Evolutionary conservation across 768 basidiomycete genomes (phyloP).

Genomic region (Rossbeevera mucosa): DNA sequence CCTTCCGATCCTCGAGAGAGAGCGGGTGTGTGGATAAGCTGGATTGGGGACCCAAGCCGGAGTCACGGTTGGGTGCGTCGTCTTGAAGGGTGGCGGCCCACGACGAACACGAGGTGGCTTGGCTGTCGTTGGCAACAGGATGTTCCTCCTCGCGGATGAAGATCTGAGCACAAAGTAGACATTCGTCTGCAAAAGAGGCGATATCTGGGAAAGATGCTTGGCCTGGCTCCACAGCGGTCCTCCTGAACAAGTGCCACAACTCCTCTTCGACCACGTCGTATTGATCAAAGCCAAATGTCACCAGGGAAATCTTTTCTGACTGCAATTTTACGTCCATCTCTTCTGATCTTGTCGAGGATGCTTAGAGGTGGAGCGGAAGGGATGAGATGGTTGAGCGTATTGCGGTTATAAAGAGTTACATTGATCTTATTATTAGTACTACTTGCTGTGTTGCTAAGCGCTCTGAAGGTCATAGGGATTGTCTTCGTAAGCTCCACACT

Average conservation of each 20-base stretch:
- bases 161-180: constrained; percentile 27
- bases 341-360: not conserved
- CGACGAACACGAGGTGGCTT: not conserved
- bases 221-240: constrained; percentile 24
- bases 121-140: not conserved
- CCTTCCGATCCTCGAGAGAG: not conserved
- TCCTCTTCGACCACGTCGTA: not conserved
- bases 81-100: not conserved
- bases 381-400: constrained; percentile 5
- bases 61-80: not conserved
- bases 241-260: constrained; percentile 24
- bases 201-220: constrained; percentile 24
- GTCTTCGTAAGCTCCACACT: too few species aligned
- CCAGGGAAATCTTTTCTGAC: constrained; percentile 16
- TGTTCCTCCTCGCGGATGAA: not conserved
- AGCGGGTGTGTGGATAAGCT: accelerated
- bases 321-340: constrained; percentile 7
- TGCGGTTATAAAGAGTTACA: constrained; percentile 12
- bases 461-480: too few species aligned
- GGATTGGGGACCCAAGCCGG: not conserved
- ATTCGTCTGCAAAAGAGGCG: constrained; percentile 26
- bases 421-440: constrained; percentile 4
- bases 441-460: constrained; percentile 17
- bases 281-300: not conserved
- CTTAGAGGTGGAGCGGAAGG: not conserved